A percentile compares a stretch with the other conserved stretches of the same genome.
Conservation (phyloP, 192 early-diverging fungal genomes). For the Dissophora ornata region DNA sequence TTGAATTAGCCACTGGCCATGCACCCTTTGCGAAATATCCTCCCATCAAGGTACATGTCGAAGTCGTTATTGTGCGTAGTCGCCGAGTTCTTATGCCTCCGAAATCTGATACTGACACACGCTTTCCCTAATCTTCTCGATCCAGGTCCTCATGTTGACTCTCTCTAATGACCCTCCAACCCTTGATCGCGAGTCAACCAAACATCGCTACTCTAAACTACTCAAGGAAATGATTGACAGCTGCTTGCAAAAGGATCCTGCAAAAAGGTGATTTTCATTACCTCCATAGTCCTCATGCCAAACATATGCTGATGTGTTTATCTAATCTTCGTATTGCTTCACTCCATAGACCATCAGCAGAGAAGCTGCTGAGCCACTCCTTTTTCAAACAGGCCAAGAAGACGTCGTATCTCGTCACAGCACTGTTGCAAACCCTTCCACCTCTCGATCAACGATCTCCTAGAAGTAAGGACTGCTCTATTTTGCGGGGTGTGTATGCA, state of each 20-base stretch:
- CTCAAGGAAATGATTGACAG: conserved; percentile 92
- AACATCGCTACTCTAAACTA: conserved; percentile 79
- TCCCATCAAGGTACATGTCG: conserved; percentile 85
- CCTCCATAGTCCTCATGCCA: too few species aligned
- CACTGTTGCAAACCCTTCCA: conserved; percentile 68
- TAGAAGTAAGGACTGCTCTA: conserved; percentile 65
- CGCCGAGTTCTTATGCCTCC: too few species aligned
- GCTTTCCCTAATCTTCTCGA: too few species aligned
- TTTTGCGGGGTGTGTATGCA: too few species aligned
- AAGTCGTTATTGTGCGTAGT: too few species aligned
- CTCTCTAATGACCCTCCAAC: conserved; percentile 90
- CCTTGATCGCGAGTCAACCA: conserved; percentile 76
- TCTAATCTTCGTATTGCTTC: too few species aligned
- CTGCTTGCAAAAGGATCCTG: conserved; percentile 90
- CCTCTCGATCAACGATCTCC: conserved; percentile 76
- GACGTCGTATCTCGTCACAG: conserved; percentile 75
- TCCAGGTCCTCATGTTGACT: conserved; percentile 92
- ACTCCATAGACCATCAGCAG: conserved; percentile 76
- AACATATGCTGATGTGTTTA: too few species aligned
- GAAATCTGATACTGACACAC: too few species aligned
- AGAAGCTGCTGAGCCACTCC: conserved; percentile 87
- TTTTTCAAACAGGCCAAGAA: conserved; percentile 90
- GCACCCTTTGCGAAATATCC: conserved; percentile 95
- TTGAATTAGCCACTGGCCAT: conserved; percentile 93
- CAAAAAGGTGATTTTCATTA: conserved; percentile 6